phyloP scores from a whole-genome alignment of 2,329 filamentous ascomycete genomes.

The Apiospora arundinis region DNA sequence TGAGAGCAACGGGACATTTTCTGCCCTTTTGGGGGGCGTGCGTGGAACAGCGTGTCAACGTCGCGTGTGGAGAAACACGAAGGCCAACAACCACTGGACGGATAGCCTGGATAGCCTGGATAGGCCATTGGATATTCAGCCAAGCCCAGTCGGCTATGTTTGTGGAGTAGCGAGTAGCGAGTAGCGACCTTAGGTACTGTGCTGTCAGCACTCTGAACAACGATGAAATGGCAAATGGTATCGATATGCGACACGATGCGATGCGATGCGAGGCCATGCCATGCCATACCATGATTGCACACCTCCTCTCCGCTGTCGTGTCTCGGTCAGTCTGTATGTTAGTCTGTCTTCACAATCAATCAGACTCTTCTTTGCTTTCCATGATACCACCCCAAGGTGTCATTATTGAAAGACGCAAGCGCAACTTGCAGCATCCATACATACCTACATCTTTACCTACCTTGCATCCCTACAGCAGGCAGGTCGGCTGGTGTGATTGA shows the following conservation, averaged over 20 bases:
- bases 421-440: not conserved
- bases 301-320: not conserved
- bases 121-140: not conserved
- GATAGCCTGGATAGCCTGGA: no score
- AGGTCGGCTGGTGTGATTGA: conserved; percentile 3
- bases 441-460: not conserved
- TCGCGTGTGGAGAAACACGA: not conserved
- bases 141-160: conserved; percentile 1
- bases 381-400: conserved; percentile 1
- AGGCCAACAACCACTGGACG: not conserved
- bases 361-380: not conserved
- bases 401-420: conserved; percentile 7
- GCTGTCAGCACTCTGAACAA: not conserved
- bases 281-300: not conserved
- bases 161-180: conserved; percentile 13
- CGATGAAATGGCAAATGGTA: not conserved
- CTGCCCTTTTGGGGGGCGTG: conserved; percentile 7
- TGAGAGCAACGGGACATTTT: conserved; percentile 11
- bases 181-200: not conserved
- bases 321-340: not conserved
- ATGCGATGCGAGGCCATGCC: no score
- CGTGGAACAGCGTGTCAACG: conserved; percentile 18
- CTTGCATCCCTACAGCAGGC: no score
- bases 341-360: not conserved
- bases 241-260: not conserved